phyloP scores from a whole-genome alignment of 805 yeast genomes.

The Wickerhamiella sergipiensis region DNA sequence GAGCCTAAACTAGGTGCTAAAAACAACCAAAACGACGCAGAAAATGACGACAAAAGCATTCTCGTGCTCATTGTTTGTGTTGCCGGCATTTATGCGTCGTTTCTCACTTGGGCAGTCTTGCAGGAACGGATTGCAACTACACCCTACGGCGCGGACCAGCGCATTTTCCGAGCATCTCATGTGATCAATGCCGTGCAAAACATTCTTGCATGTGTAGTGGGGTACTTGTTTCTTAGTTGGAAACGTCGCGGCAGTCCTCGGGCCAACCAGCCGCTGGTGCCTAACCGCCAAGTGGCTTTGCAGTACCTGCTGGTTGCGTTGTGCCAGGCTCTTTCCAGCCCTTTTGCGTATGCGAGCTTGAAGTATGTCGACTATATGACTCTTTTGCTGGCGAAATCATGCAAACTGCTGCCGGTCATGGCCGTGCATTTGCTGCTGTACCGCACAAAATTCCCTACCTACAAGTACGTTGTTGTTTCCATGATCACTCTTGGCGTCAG shows the following conservation, averaged over 20 bases:
- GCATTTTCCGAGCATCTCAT: constrained; percentile 59
- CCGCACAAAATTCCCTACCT: constrained; percentile 52
- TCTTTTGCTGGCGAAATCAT: constrained; percentile 75
- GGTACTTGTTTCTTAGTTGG: constrained; percentile 39
- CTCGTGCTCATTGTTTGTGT: constrained; percentile 23
- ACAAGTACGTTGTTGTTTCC: constrained; percentile 66
- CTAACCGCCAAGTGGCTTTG: constrained; percentile 11
- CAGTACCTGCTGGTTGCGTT: constrained; percentile 22
- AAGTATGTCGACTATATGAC: constrained; percentile 78
- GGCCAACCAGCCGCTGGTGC: constrained; percentile 7
- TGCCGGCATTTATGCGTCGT: constrained; percentile 70
- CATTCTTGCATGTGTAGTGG: constrained; percentile 54
- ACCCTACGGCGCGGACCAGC: constrained; percentile 45
- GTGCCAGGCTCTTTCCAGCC: constrained; percentile 71
- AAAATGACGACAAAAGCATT: no score
- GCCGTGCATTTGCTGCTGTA: constrained; percentile 62
- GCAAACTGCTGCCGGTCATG: constrained; percentile 92
- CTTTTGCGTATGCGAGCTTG: constrained; percentile 66
- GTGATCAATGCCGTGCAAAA: constrained; percentile 69
- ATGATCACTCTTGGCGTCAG: constrained; percentile 76
- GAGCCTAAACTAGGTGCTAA: no score
- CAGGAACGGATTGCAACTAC: constrained; percentile 79
- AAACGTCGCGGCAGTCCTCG: constrained; percentile 20
- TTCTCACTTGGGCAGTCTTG: constrained; percentile 80
- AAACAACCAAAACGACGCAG: background rate